Percentiles rank a stretch among this genome's conserved stretches.
Evolutionary conservation across 768 basidiomycete species (phyloP).

Genomic region (Boletellus emodensis): DNA sequence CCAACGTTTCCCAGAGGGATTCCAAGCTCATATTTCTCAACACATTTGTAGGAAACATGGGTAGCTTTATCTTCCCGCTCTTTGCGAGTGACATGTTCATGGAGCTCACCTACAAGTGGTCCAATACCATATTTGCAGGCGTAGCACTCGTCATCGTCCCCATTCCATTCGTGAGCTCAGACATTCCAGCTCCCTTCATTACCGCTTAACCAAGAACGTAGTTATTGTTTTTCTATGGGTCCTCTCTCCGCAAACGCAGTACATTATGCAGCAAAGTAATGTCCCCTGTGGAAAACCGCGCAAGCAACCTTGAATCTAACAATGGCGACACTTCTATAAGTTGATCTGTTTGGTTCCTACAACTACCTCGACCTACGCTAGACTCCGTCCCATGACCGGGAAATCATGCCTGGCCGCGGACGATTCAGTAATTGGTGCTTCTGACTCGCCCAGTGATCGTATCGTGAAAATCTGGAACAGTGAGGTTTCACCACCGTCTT

Average conservation of each 20-base stretch:
- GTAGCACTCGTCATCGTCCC: slow-evolving; percentile 50
- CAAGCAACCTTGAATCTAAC: neutral
- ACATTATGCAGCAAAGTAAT: slow-evolving; percentile 17
- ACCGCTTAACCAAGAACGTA: slow-evolving; percentile 1
- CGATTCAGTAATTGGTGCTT: neutral
- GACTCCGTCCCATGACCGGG: neutral
- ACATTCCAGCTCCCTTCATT: neutral
- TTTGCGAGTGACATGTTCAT: slow-evolving; percentile 59
- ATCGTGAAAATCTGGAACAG: neutral
- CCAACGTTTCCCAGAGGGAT: neutral
- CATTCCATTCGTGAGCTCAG: slow-evolving; percentile 49
- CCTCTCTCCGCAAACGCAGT: slow-evolving; percentile 25
- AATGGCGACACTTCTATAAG: neutral
- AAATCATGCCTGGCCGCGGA: slow-evolving; percentile 11
- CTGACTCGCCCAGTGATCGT: neutral
- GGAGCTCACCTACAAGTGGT: slow-evolving; percentile 55
- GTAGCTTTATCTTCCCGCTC: slow-evolving; percentile 53
- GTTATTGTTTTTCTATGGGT: slow-evolving; percentile 31
- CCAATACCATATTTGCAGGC: slow-evolving; percentile 50
- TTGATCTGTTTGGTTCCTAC: neutral
- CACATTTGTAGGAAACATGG: slow-evolving; percentile 40
- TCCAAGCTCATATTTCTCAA: neutral
- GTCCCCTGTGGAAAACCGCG: neutral
- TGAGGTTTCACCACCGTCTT: neutral
- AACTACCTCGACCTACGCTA: neutral